Percentiles rank a stretch among this genome's conserved stretches.
These are phyloP conservation scores for Dacryopinax spathularia DNA, from an alignment of 768 basidiomycete genomes.

Conservation along the genomic window DNA sequence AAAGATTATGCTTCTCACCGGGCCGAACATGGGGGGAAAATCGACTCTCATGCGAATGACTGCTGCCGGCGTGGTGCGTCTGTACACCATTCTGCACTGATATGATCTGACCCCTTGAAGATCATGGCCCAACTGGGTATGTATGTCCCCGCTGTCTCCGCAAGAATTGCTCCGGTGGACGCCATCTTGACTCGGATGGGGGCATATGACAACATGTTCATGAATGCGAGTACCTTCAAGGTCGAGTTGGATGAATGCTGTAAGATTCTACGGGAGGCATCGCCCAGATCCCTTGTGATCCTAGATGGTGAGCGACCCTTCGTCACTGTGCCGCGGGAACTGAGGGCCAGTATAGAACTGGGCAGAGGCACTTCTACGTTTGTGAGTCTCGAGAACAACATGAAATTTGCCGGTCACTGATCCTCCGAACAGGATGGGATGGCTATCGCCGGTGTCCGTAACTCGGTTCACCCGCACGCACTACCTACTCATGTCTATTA, in stretches of 20 bases:
- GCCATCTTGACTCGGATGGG: constrained; percentile 94
- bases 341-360: constrained; percentile 44
- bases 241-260: constrained; percentile 97
- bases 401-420: constrained; percentile 7
- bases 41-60: constrained; percentile 83
- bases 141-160: constrained; percentile 75
- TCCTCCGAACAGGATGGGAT: constrained; percentile 64
- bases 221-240: constrained; percentile 90
- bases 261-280: constrained; percentile 86
- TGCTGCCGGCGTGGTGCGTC: constrained; percentile 67
- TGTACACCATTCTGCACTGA: constrained; percentile 6
- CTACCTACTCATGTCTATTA: background rate
- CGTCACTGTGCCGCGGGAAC: background rate
- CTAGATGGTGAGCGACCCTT: constrained; percentile 57
- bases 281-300: constrained; percentile 86
- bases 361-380: constrained; percentile 93
- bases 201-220: constrained; percentile 95
- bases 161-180: constrained; percentile 82
- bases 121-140: constrained; percentile 94
- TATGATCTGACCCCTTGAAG: constrained; percentile 22
- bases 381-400: constrained; percentile 32
- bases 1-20: constrained; percentile 74
- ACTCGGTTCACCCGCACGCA: too few species aligned
- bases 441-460: constrained; percentile 93
- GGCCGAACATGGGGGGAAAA: constrained; percentile 35